Conservation (phyloP, 805 yeast genomes). For the Yamadazyma phyllophila region DNA sequence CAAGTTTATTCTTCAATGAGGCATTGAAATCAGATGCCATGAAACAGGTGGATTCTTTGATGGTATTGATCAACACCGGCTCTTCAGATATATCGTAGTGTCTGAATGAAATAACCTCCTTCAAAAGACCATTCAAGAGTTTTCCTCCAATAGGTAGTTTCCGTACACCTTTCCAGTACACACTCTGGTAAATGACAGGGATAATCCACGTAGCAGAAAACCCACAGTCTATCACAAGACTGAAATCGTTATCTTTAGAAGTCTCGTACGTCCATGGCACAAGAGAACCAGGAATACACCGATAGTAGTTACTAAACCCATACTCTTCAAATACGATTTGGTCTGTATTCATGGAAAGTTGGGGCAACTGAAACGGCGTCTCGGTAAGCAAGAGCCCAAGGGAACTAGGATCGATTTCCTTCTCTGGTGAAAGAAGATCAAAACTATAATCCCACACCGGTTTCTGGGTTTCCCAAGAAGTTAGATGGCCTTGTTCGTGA, state of each 20-base stretch:
- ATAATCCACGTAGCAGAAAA: slow-evolving; percentile 82
- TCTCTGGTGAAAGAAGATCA: slow-evolving; percentile 18
- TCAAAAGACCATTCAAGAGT: slow-evolving; percentile 72
- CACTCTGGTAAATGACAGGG: slow-evolving; percentile 78
- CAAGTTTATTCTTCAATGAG: slow-evolving; percentile 39
- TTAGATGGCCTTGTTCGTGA: slow-evolving; percentile 81
- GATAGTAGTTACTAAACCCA: slow-evolving; percentile 67
- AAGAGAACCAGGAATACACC: slow-evolving; percentile 60
- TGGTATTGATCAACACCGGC: slow-evolving; percentile 74
- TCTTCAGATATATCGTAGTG: slow-evolving; percentile 95
- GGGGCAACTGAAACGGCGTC: slow-evolving; percentile 77
- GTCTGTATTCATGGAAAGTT: slow-evolving; percentile 78
- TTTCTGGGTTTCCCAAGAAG: slow-evolving; percentile 88
- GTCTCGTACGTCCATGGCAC: slow-evolving; percentile 21
- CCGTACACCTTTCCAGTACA: slow-evolving; percentile 72
- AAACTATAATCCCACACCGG: slow-evolving; percentile 87
- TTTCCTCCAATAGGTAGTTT: slow-evolving; percentile 87
- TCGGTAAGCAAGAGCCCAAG: slow-evolving; percentile 72
- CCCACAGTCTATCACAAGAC: slow-evolving; percentile 83
- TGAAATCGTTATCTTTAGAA: slow-evolving; percentile 50
- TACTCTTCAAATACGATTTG: slow-evolving; percentile 94
- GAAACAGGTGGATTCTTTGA: slow-evolving; percentile 76
- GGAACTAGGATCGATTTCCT: slow-evolving; percentile 16
- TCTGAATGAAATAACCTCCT: slow-evolving; percentile 83
- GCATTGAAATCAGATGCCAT: slow-evolving; percentile 58